Conservation (phyloP, 805 yeast genomes). For the Candida oleophila region DNA sequence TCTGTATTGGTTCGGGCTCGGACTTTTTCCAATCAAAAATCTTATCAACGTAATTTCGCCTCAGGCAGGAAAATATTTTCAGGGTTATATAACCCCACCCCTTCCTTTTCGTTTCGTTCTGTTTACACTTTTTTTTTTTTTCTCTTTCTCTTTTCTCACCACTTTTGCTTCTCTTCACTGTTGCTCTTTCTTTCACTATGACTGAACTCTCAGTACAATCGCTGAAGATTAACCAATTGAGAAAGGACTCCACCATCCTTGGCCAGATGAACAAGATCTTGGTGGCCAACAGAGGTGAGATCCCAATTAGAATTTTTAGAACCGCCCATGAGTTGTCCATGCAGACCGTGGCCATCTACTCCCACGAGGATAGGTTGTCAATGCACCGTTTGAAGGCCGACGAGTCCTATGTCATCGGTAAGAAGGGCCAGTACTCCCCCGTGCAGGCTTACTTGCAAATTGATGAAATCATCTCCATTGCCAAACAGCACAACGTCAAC, state of each 20-base stretch:
- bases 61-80: background rate
- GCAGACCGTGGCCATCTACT: slow-evolving; percentile 96
- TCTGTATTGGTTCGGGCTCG: slow-evolving; percentile 8
- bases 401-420: slow-evolving; percentile 90
- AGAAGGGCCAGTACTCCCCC: slow-evolving; percentile 85
- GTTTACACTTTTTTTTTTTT: background rate
- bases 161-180: background rate
- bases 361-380: slow-evolving; percentile 91
- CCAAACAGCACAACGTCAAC: slow-evolving; percentile 42
- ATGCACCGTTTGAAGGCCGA: slow-evolving; percentile 95
- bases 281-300: slow-evolving; percentile 85
- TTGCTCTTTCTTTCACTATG: background rate
- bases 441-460: slow-evolving; percentile 95
- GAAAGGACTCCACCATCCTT: slow-evolving; percentile 41
- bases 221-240: slow-evolving; percentile 34
- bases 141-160: background rate
- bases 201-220: background rate
- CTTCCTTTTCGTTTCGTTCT: slow-evolving; percentile 4
- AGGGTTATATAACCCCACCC: background rate
- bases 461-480: slow-evolving; percentile 89
- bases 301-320: slow-evolving; percentile 86
- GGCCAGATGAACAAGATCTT: slow-evolving; percentile 59
- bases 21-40: slow-evolving; percentile 8
- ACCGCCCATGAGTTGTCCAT: slow-evolving; percentile 96
- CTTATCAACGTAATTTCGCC: slow-evolving; percentile 1